phyloP scores from a whole-genome alignment of 176 grass and related monocot genomes.

The Cenchrus americanus region DNA sequence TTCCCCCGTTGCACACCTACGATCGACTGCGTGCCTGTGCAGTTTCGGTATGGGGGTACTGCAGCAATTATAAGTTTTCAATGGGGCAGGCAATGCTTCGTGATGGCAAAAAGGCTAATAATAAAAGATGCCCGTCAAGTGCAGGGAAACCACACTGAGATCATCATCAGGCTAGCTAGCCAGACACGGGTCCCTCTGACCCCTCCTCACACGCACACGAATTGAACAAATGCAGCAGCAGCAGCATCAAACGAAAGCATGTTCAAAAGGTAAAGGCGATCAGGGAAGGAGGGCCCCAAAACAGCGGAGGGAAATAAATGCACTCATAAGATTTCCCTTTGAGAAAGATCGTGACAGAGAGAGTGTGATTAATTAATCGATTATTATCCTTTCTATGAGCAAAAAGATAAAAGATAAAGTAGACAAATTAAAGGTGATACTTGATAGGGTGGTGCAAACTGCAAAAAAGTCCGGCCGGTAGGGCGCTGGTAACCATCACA shows the following conservation, averaged over 20 bases:
- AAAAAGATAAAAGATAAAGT: not conserved
- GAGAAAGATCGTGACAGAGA: not conserved
- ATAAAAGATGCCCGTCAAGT: not conserved
- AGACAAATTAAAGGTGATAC: not conserved
- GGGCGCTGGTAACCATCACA: slow-evolving; percentile 52
- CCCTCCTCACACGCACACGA: not conserved
- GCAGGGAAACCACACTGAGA: slow-evolving; percentile 12
- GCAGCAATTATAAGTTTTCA: not conserved
- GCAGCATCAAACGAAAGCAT: not conserved
- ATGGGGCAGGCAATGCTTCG: not conserved
- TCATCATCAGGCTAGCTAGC: not conserved
- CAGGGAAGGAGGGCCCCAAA: not conserved
- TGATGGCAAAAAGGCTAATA: not conserved
- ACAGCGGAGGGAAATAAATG: slow-evolving; percentile 2
- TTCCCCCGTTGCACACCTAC: too few species aligned
- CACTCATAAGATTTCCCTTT: slow-evolving; percentile 29
- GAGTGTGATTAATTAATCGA: not conserved
- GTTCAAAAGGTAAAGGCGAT: slow-evolving; percentile 12
- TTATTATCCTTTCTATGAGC: not conserved
- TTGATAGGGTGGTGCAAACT: not conserved
- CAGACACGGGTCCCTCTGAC: too few species aligned
- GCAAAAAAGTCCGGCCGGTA: not conserved
- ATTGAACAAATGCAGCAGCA: slow-evolving; percentile 3
- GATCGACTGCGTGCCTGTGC: too few species aligned
- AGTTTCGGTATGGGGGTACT: too few species aligned